Evolutionary conservation across 176 grass and related monocot genomes (phyloP), one percentile per base, ranked within the genome.

Genomic region (Calamus simplicifolius): DNA sequence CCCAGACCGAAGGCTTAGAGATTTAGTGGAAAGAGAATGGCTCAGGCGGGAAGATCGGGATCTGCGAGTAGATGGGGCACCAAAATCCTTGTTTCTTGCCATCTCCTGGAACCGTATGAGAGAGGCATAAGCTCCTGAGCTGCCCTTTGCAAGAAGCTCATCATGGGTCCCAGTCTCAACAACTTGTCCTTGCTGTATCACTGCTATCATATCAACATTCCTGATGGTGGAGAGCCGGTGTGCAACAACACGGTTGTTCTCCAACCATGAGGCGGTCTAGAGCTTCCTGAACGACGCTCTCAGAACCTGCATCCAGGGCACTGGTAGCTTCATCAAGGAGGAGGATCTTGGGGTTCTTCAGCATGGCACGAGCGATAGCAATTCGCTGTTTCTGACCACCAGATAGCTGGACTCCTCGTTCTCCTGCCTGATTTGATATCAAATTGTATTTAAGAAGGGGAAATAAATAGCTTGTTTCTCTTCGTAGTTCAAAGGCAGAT

Each of bases 381-480:
- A 98, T 98, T 48, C 94, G 87, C 73, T 98, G 94, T 63, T 89
- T 98, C 74, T 98, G 94, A 60, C 94, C 94, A 67, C 94, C 94
- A 54, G 94, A 98, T 28, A 98, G 76, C 70, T 98, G 94, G 6
- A 83, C 86, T 70, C 93, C 93, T 53, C 90, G 63, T 64, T 89
- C 93, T 30, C 92, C 93, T 16, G 92, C 94, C 94, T 98, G 55
- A 35, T 3, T 67, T 15, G 10, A 51, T 55, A 21, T 2, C 8
- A 43, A 43, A 3, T 12, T 43, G 35, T 2, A 43, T 43, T 43
- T 43, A 43, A 10, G 2, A 2, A 10, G 10, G 35, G 0, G 2
- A 43, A 43, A 43, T 13, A 8, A 43, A 43, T 12, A 43, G 0
- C 2, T 12, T 43, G 35, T 43, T 13, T 43, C 35, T 12, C 35